Conservation (phyloP, 805 yeast species). For the Metschnikowia peoriensis region DNA sequence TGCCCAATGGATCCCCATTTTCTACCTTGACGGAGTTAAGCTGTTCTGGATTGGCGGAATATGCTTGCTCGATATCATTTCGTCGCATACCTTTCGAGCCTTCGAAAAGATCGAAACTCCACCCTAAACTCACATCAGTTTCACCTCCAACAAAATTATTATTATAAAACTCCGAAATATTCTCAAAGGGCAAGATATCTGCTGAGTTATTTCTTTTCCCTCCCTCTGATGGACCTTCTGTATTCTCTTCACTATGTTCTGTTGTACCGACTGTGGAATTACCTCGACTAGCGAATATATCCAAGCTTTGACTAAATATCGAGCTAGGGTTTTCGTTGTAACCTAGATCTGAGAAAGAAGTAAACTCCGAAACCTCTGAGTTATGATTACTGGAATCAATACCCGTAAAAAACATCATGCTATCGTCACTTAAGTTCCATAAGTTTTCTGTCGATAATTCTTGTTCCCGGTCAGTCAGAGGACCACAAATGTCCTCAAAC, state of each 20-base stretch:
- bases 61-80: neutral
- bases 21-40: neutral
- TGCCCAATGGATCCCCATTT: neutral
- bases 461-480: neutral
- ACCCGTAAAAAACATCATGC: conserved; percentile 2
- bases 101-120: conserved; percentile 6
- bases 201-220: neutral
- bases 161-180: neutral
- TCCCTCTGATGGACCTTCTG: neutral
- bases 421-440: conserved; percentile 7
- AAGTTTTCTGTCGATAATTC: conserved; percentile 2
- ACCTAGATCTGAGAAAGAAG: conserved; percentile 2
- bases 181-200: neutral
- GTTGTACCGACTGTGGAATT: neutral
- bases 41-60: neutral
- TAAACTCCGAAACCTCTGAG: conserved; percentile 7
- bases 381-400: conserved; percentile 4
- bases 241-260: neutral
- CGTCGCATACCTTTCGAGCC: neutral
- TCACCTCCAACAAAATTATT: conserved; percentile 1
- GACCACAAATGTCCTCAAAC: conserved; percentile 2
- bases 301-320: conserved; percentile 5
- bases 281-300: neutral
- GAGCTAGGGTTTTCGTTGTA: conserved; percentile 5
- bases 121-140: conserved; percentile 1